Base-by-base conservation (phyloP, 2,329 filamentous ascomycete species). In the Colletotrichum filicis region DNA sequence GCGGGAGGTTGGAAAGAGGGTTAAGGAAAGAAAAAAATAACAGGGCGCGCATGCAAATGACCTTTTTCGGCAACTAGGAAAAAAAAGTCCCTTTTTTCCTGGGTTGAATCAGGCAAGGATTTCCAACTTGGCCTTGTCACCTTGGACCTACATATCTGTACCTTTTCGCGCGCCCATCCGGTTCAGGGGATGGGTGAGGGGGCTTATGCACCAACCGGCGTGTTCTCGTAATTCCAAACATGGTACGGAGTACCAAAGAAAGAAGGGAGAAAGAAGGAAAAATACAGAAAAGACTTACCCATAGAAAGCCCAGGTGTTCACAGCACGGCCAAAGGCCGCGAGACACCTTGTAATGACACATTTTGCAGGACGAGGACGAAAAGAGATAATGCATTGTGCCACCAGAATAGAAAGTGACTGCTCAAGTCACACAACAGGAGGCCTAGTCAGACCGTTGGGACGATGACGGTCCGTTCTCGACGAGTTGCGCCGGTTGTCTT, bases 61-160 rank as follows among this genome's bases (percentile, higher is more conserved):
- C 66, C 66, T 60, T 42, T 72, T 56, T 64, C 26, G 52, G 69
- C 58, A 28, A 62, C 35, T 35, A 28, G 22, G n/a, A 53, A 19
- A 53, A 58, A 32, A 53, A 16, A 22, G 28, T 30, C 49, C 64
- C 57, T 30, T 62, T 61, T 56, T 35, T 59, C 24, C 24, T 26
- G 9, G n/a, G 19, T 61, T 22, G 14, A 70, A 59, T 55, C 32
- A 14, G 59, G 59, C 53, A 64, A 64, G 53, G 69, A 69, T 69
- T 68, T 58, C 66, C 53, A 42, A 42, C 53, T 61, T 32, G 28
- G 37, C 37, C 65, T 68, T 62, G 69, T 68, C 57, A 42, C 42
- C 42, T 49, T 49, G n/a, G 42, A 49, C 42, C 42, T 49, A 49
- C 42, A n/a, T 49, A 49, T 49, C 52, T 52, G 14, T 42, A 42